Evolutionary conservation across 768 basidiomycete species (phyloP).

Genomic region (Podaxis pistillaris): DNA sequence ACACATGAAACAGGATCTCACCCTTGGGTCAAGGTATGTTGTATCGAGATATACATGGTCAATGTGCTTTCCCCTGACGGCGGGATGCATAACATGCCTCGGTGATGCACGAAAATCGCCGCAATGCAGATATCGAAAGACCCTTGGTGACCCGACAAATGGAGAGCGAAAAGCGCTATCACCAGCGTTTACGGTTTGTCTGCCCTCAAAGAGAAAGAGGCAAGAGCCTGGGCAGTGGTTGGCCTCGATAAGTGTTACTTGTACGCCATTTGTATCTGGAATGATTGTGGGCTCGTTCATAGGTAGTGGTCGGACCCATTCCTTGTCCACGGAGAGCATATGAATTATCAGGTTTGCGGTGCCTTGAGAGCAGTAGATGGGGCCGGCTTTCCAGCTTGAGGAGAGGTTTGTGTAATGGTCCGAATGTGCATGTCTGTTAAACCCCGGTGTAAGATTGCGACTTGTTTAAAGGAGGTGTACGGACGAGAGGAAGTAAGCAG

Average conservation of each 20-base stretch:
- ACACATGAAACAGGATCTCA: slow-evolving; percentile 18
- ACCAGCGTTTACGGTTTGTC: slow-evolving; percentile 85
- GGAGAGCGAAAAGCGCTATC: slow-evolving; percentile 75
- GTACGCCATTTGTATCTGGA: slow-evolving; percentile 82
- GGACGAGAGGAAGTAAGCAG: slow-evolving; percentile 90
- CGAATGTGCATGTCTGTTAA: slow-evolving; percentile 86
- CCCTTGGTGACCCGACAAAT: slow-evolving; percentile 63
- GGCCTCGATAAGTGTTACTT: slow-evolving; percentile 93
- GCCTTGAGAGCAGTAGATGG: slow-evolving; percentile 93
- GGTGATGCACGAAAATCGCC: slow-evolving; percentile 94
- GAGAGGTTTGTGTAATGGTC: slow-evolving; percentile 95
- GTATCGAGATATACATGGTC: slow-evolving; percentile 95
- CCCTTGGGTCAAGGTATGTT: slow-evolving; percentile 90
- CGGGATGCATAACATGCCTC: slow-evolving; percentile 80
- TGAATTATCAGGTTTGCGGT: slow-evolving; percentile 92
- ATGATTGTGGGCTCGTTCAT: slow-evolving; percentile 73
- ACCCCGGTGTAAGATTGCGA: slow-evolving; percentile 14
- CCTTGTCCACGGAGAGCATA: slow-evolving; percentile 84
- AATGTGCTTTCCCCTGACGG: slow-evolving; percentile 74
- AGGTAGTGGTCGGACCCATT: slow-evolving; percentile 88
- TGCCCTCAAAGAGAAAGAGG: slow-evolving; percentile 91
- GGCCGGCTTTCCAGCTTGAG: slow-evolving; percentile 84
- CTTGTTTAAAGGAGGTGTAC: slow-evolving; percentile 14
- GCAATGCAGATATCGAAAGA: slow-evolving; percentile 92
- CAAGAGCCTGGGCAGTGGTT: slow-evolving; percentile 98